Percentiles rank a stretch among this genome's conserved stretches.
phyloP scores from a whole-genome alignment of 2,329 filamentous ascomycete genomes.

The Davidsoniella virescens region DNA sequence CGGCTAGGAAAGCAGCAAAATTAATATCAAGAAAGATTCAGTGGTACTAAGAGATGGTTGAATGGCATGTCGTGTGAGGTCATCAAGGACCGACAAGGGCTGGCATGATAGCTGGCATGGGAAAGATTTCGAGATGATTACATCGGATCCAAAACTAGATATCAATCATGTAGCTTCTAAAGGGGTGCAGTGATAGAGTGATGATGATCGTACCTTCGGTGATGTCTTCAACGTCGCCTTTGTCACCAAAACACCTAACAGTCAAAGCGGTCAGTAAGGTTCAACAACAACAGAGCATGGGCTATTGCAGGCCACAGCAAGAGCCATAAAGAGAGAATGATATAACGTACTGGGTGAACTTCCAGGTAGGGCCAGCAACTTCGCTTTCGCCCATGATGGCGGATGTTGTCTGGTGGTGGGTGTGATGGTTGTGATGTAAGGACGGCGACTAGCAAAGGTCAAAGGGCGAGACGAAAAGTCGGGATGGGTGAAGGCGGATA shows the following conservation, averaged over 20 bases:
- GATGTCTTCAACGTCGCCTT: constrained; percentile 97
- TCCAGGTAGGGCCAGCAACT: constrained; percentile 90
- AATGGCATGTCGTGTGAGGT: too few species aligned
- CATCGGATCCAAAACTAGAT: neutral
- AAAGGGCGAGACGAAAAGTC: neutral
- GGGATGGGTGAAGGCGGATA: neutral
- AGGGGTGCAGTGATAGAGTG: constrained; percentile 2
- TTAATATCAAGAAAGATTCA: too few species aligned
- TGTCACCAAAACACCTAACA: constrained; percentile 91
- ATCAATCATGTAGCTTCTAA: neutral
- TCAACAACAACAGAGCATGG: neutral
- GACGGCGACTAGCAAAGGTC: constrained; percentile 3
- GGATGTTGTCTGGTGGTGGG: constrained; percentile 34
- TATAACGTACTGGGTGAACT: constrained; percentile 86
- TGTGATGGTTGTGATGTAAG: neutral
- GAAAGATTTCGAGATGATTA: neutral
- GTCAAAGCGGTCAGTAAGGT: constrained; percentile 12
- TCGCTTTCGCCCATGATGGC: constrained; percentile 89
- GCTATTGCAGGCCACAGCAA: too few species aligned
- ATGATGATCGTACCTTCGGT: constrained; percentile 57
- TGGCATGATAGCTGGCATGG: neutral
- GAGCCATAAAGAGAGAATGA: neutral
- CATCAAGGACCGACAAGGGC: neutral
- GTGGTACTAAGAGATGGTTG: too few species aligned
- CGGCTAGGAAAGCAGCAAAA: constrained; percentile 34